Conservation (phyloP, 1,284 basidiomycete genomes). For the Apiotrichum akiyoshidainum region DNA sequence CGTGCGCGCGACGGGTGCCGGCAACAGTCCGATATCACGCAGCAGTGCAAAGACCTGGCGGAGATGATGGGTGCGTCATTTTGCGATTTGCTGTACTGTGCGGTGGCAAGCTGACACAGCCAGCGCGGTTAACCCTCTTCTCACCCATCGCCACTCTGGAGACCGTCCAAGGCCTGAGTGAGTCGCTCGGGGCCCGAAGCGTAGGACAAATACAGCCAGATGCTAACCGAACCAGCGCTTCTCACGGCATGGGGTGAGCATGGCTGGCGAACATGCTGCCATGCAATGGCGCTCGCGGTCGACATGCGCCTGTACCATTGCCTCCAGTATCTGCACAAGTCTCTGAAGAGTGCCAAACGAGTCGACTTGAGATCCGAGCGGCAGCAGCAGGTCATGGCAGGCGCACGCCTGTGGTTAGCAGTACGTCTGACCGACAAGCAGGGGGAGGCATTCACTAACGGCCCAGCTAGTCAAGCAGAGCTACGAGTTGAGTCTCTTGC, state of each 20-base stretch:
- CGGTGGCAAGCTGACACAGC: no score
- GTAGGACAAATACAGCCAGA: no score
- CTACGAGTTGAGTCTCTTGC: not conserved
- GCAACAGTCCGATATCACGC: no score
- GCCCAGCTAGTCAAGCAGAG: no score
- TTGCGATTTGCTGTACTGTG: no score
- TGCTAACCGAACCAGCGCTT: not conserved
- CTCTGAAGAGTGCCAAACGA: conserved; percentile 17
- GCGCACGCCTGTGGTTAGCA: conserved; percentile 31
- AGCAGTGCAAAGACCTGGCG: no score
- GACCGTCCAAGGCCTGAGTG: conserved; percentile 26
- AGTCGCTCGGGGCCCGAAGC: no score
- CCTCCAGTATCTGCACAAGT: conserved; percentile 28
- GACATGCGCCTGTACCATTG: conserved; percentile 37
- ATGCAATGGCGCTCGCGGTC: conserved; percentile 33
- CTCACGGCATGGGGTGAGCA: conserved; percentile 17
- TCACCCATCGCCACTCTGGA: conserved; percentile 29
- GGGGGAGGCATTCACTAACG: no score
- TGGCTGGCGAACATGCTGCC: conserved; percentile 33
- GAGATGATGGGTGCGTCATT: no score
- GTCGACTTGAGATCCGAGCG: conserved; percentile 14
- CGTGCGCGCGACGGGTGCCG: conserved; percentile 8
- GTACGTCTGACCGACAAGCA: not conserved
- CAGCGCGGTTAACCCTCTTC: conserved; percentile 24
- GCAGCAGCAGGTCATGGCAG: conserved; percentile 19